Evolutionary conservation across 345 rosid genomes (phyloP).

Genomic region (Trapa incisa): DNA sequence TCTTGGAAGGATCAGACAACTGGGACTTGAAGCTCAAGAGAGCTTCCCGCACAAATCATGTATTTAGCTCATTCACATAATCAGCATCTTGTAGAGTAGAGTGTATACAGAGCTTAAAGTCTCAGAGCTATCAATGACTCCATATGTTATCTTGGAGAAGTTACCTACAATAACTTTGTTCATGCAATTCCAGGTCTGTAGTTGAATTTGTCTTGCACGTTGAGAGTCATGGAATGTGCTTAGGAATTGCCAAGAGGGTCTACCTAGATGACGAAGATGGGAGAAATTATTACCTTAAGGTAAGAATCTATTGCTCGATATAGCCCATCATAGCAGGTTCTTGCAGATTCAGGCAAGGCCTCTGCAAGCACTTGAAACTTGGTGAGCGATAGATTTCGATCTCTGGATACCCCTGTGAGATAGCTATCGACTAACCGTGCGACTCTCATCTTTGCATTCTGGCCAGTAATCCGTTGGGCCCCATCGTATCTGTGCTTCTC

Average conservation of each 20-base stretch:
- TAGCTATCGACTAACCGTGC: conserved; percentile 98
- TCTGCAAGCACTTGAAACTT: conserved; percentile 94
- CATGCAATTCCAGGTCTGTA: background rate
- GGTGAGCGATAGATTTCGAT: conserved; percentile 67
- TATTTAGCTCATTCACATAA: background rate
- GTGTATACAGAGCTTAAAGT: background rate
- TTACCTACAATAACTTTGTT: background rate
- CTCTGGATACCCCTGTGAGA: conserved; percentile 93
- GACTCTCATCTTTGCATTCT: conserved; percentile 81
- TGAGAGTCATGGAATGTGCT: too few relatives aligned
- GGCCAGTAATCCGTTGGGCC: conserved; percentile 27
- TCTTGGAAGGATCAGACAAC: too few relatives aligned
- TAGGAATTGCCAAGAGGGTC: background rate
- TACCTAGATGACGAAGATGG: background rate
- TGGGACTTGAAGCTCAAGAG: too few relatives aligned
- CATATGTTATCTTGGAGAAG: background rate
- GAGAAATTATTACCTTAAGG: conserved; percentile 30
- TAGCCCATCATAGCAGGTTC: conserved; percentile 93
- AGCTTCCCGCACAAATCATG: background rate
- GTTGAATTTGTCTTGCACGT: background rate
- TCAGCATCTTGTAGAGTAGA: too few relatives aligned
- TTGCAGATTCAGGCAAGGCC: conserved; percentile 89
- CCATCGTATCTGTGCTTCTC: conserved; percentile 52
- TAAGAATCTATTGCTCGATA: conserved; percentile 94
- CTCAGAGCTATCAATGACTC: background rate